Conservation (phyloP, 768 basidiomycete species). For the Boletus reticulatus region DNA sequence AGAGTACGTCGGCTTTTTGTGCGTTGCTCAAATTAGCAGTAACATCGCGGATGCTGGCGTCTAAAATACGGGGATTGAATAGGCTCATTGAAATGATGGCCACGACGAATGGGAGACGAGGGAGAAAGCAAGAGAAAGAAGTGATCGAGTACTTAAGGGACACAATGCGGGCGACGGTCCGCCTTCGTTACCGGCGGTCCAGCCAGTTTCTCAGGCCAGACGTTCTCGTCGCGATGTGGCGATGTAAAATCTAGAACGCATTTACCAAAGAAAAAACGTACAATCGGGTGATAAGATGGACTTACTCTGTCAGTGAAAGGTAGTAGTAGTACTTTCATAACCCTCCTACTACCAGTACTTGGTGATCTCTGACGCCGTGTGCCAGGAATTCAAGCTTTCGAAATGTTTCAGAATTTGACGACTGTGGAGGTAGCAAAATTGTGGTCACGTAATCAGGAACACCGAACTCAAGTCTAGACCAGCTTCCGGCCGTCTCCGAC, state of each 20-base stretch:
- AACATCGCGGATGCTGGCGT: constrained; percentile 73
- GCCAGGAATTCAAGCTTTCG: too few relatives aligned
- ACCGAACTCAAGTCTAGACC: too few relatives aligned
- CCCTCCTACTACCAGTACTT: too few relatives aligned
- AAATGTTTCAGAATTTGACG: too few relatives aligned
- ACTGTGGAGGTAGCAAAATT: too few relatives aligned
- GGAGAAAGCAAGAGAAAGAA: not conserved
- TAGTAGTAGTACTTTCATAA: too few relatives aligned
- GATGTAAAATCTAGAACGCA: not conserved
- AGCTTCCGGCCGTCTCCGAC: too few relatives aligned
- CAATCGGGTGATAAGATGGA: too few relatives aligned
- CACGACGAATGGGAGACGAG: not conserved
- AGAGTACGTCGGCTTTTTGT: constrained; percentile 67
- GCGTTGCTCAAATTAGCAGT: constrained; percentile 54
- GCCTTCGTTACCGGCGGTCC: constrained; percentile 4
- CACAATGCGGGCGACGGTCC: constrained; percentile 17
- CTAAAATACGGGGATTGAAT: constrained; percentile 76
- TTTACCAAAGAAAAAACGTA: not conserved
- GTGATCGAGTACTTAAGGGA: constrained; percentile 2
- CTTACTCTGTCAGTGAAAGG: too few relatives aligned
- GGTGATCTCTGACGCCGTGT: too few relatives aligned
- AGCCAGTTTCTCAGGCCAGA: constrained; percentile 11
- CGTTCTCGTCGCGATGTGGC: constrained; percentile 1
- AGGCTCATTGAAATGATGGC: constrained; percentile 45
- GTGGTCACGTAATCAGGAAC: too few relatives aligned